Percentiles rank a stretch among this genome's conserved stretches.
phyloP scores from a whole-genome alignment of 108 stramenopile species.

The Fragilariopsis cylindrus region DNA sequence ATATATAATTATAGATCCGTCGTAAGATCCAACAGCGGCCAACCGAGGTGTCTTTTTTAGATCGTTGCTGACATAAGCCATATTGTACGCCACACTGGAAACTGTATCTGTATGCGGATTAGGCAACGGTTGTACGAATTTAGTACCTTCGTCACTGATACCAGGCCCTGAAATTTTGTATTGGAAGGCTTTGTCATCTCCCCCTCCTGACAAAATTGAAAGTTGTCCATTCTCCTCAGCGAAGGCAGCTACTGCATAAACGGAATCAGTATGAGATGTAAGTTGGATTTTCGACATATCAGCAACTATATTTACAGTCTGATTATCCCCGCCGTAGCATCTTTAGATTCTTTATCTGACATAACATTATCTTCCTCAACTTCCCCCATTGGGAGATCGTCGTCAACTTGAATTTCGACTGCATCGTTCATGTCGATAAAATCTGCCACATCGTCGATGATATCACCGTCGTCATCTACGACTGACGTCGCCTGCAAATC shows the following conservation, averaged over 20 bases:
- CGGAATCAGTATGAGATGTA: conserved; percentile 62
- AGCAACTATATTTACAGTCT: conserved; percentile 18
- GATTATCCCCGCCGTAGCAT: conserved; percentile 17
- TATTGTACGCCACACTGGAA: conserved; percentile 82
- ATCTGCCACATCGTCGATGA: conserved; percentile 48
- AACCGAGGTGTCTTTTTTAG: conserved; percentile 49
- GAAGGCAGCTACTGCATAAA: conserved; percentile 61
- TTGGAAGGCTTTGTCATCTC: conserved; percentile 91
- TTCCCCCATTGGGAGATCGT: conserved; percentile 63
- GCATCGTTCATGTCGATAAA: conserved; percentile 75
- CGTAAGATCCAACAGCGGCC: conserved; percentile 83
- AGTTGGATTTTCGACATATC: conserved; percentile 53
- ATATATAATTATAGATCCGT: conserved; percentile 85
- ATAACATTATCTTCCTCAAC: conserved; percentile 63
- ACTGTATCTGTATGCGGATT: conserved; percentile 89
- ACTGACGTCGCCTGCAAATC: background rate
- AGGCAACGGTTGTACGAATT: conserved; percentile 34
- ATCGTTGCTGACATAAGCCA: conserved; percentile 45
- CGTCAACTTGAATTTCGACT: conserved; percentile 76
- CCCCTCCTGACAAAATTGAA: conserved; percentile 81
- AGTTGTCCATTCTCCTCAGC: conserved; percentile 49
- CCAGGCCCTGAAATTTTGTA: conserved; percentile 39
- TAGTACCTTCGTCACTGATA: conserved; percentile 2
- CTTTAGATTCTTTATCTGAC: conserved; percentile 18
- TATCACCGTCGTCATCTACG: conserved; percentile 30